Base-by-base conservation (phyloP, 1,284 basidiomycete species). In the Apiotrichum siamense region DNA sequence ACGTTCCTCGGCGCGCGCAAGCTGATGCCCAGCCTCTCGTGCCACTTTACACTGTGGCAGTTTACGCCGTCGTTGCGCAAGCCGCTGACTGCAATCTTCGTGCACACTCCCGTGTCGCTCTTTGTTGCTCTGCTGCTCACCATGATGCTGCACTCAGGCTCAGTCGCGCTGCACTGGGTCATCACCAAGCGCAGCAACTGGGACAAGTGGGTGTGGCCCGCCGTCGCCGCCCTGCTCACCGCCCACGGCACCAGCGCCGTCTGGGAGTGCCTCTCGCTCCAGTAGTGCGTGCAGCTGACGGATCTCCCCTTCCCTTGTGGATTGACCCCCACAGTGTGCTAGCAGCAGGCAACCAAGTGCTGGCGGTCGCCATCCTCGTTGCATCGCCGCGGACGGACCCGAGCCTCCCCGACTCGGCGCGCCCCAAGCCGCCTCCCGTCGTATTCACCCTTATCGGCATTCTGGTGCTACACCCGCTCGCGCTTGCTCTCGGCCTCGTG, bases 21-120 rank as follows among this genome's bases (percentile, higher is more conserved):
- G n/a, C 40, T 40, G 15, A 25, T 33, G 18, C 17, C 2, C 49
- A 74, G 72, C 21, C 53, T 73, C 27, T 68, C 69, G 4, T 71
- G 73, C 54, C 67, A 71, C 57, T 24, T 72, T 36, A 73, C 72
- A 21, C 62, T 75, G 15, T 58, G 66, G 35, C 56, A 56, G 21
- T 69, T 69, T 60, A 71, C 70, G 1, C 59, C 63, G 7, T 67
- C 70, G 3, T 60, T 69, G 38, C 58, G 61, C 27, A 71, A 75
- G 44, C 78, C 77, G 4, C 60, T 79, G 46, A 77, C 78, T 63
- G 74, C 75, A 41, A 47, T 78, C 12, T 75, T 78, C 60, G 75
- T 79, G 58, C 77, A 78, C 62, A 69, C 75, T 0, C 76, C 77
- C 3, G 70, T 77, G 63, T 73, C 74, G 21, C 66, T 79, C 51